Base-by-base conservation (phyloP, 2,329 filamentous ascomycete genomes). In the Paracoccidioides brasiliensis region DNA sequence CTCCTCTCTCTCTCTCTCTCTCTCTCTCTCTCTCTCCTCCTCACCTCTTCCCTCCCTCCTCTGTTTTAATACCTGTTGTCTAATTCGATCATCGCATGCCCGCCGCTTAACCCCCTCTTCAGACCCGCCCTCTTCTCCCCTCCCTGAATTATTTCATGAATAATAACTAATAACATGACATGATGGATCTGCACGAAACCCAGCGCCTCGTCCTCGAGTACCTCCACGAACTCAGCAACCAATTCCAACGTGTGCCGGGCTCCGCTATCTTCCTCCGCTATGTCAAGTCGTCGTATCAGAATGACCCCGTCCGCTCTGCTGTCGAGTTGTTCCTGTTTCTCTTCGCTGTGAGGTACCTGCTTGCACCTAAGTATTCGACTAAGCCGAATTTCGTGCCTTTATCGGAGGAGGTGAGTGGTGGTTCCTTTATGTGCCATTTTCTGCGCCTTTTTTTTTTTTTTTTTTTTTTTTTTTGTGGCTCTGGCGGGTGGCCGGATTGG, bases 251-350 rank as follows among this genome's bases (percentile, higher is more conserved):
- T 66, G 80, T 98, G 42, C 94, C 93, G 35, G 93, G 93, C 53
- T 97, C 91, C 35, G 88, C 91, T 44, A 95, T 98, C 64, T 78
- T 97, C 65, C 81, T 95, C 63, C 88, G 93, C 60, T 98, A 98
- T 73, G 90, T 98, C 68, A 88, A 88, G 71, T 95, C 90, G 56
- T 95, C 90, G 69, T 97, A 98, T 76, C 93, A 98, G 75, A 86
- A 98, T 69, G 93, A 98, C 66, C 93, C 93, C 8, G 83, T 97
- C 56, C 86, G 94, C 54, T 95, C 89, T 53, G 89, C 88, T 42
- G 88, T 98, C 62, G 93, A 98, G 73, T 77, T 98, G 52, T 84
- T 97, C 62, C 79, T 98, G 57, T 88, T 98, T 63, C 82, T 98
- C 55, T 98, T 98, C 74, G 94, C 94, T 60, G 86, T 98, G 56